phyloP scores from a whole-genome alignment of 139 green algal genomes.

The Chlorella vulgaris region DNA sequence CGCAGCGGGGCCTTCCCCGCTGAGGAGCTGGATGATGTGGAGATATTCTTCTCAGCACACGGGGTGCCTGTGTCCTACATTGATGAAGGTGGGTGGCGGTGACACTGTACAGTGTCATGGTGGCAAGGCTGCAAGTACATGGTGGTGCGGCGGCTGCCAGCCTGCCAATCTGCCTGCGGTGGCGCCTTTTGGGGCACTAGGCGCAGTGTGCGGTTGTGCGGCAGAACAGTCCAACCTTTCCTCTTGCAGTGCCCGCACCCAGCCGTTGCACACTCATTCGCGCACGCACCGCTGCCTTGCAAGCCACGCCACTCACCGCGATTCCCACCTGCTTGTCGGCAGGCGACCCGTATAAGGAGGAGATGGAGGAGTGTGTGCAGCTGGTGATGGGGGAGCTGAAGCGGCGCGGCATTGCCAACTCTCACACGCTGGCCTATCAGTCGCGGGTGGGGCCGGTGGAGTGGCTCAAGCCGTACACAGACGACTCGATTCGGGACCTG shows the following conservation, averaged over 20 bases:
- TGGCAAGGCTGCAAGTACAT: too few relatives aligned
- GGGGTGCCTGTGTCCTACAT: slow-evolving; percentile 97
- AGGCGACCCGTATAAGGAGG: slow-evolving; percentile 97
- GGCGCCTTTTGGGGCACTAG: too few relatives aligned
- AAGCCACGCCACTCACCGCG: too few relatives aligned
- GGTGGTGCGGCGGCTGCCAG: too few relatives aligned
- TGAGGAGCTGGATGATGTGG: slow-evolving; percentile 39
- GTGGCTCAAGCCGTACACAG: slow-evolving; percentile 99
- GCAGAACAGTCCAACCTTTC: too few relatives aligned
- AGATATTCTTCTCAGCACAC: slow-evolving; percentile 98
- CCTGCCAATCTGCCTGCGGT: too few relatives aligned
- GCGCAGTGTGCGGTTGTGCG: too few relatives aligned
- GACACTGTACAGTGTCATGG: too few relatives aligned
- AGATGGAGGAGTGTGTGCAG: slow-evolving; percentile 98
- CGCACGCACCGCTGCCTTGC: neutral
- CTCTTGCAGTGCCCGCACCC: too few relatives aligned
- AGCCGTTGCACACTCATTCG: too few relatives aligned
- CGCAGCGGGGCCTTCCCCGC: neutral
- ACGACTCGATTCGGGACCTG: slow-evolving; percentile 92
- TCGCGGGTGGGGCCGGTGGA: slow-evolving; percentile 93
- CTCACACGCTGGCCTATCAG: slow-evolving; percentile 98
- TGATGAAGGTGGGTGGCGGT: slow-evolving; percentile 59
- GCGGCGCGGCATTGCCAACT: slow-evolving; percentile 75
- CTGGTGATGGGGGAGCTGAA: slow-evolving; percentile 93
- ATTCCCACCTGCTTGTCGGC: neutral